Base-by-base conservation (phyloP, 192 early-diverging fungal species). In the Dissophora ornata region DNA sequence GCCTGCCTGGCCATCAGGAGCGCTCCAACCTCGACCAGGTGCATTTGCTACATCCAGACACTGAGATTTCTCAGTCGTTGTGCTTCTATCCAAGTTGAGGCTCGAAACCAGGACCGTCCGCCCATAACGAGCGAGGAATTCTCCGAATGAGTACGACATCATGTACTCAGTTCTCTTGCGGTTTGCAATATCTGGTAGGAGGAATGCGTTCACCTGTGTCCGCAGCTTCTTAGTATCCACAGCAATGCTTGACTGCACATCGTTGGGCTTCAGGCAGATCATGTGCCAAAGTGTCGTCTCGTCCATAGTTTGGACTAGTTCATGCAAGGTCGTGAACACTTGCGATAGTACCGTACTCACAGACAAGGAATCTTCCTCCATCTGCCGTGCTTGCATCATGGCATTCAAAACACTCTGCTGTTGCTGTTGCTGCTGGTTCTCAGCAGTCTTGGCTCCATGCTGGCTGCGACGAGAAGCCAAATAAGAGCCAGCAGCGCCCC, bases 211-310 rank as follows among this genome's bases (percentile, higher is more conserved):
- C 7, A 97, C 73, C 75, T 97, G 95, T 11, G 85, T 67, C 34
- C 80, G 84, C 42, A 98, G 83, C 36, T 83, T 83, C 55, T 82
- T 84, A 10, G 58, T 52, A 68, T 95, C 93, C 55, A 89, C 84
- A 4, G 50, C 38, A 53, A 84, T 82, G 5, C 73, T 79, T 9
- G 75, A 55, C 19, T 85, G 83, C 10, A 67, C 29, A 64, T 89
- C 87, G 57, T 92, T 90, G 7, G 94, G 89, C 28, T 88, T 79
- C 19, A 97, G 80, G 82, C 96, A 96, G 57, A 93, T 82, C 9
- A 97, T 84, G 33, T 91, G 84, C 93, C 95, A 98, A 7, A 89
- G 78, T 38, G 86, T 85, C 32, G 95, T 95, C 49, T 91, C 86
- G 21, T 83, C 71, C 48, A 95, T 85, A 1, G 96, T 92, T 7